Evolutionary conservation across 345 rosid species (phyloP), one percentile per base, ranked within the genome.

Genomic region (Geranium rotundifolium): DNA sequence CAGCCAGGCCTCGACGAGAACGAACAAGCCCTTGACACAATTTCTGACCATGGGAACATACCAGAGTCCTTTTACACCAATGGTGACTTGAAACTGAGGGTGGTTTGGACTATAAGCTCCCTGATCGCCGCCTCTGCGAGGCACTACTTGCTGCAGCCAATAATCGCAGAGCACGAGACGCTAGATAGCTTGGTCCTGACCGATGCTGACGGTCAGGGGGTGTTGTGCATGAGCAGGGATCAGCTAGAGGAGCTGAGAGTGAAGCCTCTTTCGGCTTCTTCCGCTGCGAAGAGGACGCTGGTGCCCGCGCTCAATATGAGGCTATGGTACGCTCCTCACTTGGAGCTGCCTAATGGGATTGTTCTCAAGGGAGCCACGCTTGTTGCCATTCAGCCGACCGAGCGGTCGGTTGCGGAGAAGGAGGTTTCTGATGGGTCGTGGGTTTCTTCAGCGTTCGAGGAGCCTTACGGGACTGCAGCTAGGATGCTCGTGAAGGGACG

Each of bases 261-360:
- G 70, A 90, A 88, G 76, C 99, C 99, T 0, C 80, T 90, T 18
- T 84, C 95, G 0, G 95, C 91, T 76, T 90, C 96, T 18, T 95
- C 93, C 0, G 91, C 96, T 16, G 84, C 97, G 0, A 95, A 86
- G 90, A 90, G 99, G 77, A 95, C 99, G 0, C 74, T 90, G 57
- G 97, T 95, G 4, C 96, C 97, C 4, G 97, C 97, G 0, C 54
- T 95, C 69, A 90, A 85, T 63, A 95, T 95, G 97, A 81, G 95
- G 63, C 87, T 95, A 0, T 95, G 99, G 97, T 95, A 95, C 72
- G 96, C 97, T 3, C 97, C 96, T 2, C 76, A 70, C 1, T 63
- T 95, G 77, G 95, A 90, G 46, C 76, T 95, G 75, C 89, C 93
- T 7, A 74, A 85, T 72, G 97, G 99, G 72, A 68, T 79, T 72